phyloP scores from a whole-genome alignment of 73 alveolate genomes.

The Tetrahymena thermophila region DNA sequence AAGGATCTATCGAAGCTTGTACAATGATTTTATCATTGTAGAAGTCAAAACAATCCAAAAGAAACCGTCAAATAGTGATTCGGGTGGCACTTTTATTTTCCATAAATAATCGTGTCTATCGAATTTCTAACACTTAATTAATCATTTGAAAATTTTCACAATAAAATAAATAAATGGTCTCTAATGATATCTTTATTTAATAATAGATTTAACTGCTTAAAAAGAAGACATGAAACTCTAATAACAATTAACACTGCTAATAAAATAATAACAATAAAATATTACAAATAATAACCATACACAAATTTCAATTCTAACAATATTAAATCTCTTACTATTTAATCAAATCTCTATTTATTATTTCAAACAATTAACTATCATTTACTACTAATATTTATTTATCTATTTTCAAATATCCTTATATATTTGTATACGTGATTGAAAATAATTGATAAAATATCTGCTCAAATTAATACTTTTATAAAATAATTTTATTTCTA shows the following conservation, averaged over 20 bases:
- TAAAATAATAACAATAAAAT: not conserved
- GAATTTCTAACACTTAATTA: not conserved
- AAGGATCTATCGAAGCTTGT: conserved; percentile 3
- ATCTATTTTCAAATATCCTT: not conserved
- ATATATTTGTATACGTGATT: not conserved
- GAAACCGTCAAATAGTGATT: not conserved
- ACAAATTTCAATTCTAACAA: not conserved
- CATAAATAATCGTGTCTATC: not conserved
- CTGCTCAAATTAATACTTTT: not conserved
- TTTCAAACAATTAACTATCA: not conserved
- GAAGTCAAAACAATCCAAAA: not conserved
- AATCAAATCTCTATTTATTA: no score
- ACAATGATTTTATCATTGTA: not conserved
- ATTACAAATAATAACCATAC: not conserved
- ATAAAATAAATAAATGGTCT: not conserved
- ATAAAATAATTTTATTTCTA: no score
- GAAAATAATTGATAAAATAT: not conserved
- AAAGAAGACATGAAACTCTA: no score
- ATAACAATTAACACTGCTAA: no score
- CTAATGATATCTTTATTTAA: not conserved
- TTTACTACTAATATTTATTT: not conserved
- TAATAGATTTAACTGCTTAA: not conserved
- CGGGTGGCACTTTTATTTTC: not conserved
- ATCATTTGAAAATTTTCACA: not conserved
- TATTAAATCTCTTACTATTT: not conserved